These are phyloP conservation scores for Colletotrichum higginsianum DNA, from an alignment of 2,329 filamentous ascomycete species.

Conservation along the genomic window DNA sequence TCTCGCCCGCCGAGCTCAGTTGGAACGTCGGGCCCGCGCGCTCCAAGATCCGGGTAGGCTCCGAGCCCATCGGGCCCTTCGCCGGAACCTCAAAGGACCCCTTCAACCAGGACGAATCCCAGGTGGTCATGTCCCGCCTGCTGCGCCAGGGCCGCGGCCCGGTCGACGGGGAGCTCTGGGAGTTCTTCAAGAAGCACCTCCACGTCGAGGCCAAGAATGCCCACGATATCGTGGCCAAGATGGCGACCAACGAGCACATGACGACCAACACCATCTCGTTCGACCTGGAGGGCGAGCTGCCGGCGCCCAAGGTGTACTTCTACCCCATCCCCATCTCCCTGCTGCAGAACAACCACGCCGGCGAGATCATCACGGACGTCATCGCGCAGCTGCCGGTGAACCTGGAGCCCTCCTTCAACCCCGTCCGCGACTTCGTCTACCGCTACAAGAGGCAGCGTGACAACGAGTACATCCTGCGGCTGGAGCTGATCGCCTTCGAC, in stretches of 20 bases:
- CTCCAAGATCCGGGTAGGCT: conserved; percentile 51
- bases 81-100: conserved; percentile 48
- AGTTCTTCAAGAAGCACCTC: conserved; percentile 45
- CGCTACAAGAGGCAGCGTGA: conserved; percentile 24
- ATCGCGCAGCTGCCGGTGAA: conserved; percentile 29
- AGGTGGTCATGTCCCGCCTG: conserved; percentile 42
- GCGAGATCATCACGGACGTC: conserved; percentile 30
- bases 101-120: conserved; percentile 43
- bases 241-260: conserved; percentile 35
- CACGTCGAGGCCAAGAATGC: conserved; percentile 35
- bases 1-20: conserved; percentile 55
- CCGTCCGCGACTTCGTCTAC: conserved; percentile 25
- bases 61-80: conserved; percentile 51
- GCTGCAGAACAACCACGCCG: conserved; percentile 21
- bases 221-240: conserved; percentile 14
- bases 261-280: conserved; percentile 44
- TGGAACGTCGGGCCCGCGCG: conserved; percentile 50
- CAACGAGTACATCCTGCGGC: conserved; percentile 22
- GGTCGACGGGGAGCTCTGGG: conserved; percentile 36
- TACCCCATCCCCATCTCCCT: conserved; percentile 45
- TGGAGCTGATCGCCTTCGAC: conserved; percentile 53
- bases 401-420: conserved; percentile 43
- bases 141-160: conserved; percentile 16
- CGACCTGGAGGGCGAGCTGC: conserved; percentile 44
- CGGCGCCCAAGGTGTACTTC: conserved; percentile 47